Percentiles rank a stretch among this genome's conserved stretches.
These are phyloP conservation scores for Xeromyces bisporus DNA, from an alignment of 495 filamentous ascomycete species.

Conservation along the genomic window DNA sequence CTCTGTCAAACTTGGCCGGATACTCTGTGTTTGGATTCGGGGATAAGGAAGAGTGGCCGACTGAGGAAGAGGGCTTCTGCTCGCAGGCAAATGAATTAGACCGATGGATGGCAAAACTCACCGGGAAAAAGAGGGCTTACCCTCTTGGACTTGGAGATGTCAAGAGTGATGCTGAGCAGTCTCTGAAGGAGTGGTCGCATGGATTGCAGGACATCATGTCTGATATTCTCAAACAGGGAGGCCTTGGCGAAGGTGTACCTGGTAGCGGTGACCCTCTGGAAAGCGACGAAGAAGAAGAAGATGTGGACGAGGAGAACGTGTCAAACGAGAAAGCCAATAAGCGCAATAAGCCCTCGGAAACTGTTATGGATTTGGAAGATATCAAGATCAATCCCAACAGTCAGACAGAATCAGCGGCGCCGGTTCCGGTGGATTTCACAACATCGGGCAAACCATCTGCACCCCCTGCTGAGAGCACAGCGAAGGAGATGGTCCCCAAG, in stretches of 20 bases:
- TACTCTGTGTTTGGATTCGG: slow-evolving; percentile 92
- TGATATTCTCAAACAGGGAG: slow-evolving; percentile 44
- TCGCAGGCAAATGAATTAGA: slow-evolving; percentile 78
- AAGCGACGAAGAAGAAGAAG: slow-evolving; percentile 62
- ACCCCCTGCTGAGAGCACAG: slow-evolving; percentile 20
- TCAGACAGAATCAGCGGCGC: slow-evolving; percentile 16
- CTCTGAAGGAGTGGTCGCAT: slow-evolving; percentile 56
- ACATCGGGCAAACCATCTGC: slow-evolving; percentile 36
- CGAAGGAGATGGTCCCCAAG: slow-evolving; percentile 87
- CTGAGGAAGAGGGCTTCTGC: slow-evolving; percentile 78
- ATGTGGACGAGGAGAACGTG: slow-evolving; percentile 30
- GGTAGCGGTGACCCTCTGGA: slow-evolving; percentile 72
- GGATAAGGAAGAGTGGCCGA: slow-evolving; percentile 80
- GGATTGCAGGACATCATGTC: slow-evolving; percentile 57
- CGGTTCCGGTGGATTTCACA: slow-evolving; percentile 78
- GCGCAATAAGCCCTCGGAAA: slow-evolving; percentile 26
- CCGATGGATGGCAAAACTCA: slow-evolving; percentile 89
- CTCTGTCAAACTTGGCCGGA: slow-evolving; percentile 56
- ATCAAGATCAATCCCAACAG: slow-evolving; percentile 40
- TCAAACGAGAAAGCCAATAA: slow-evolving; percentile 12
- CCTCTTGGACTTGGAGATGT: slow-evolving; percentile 79
- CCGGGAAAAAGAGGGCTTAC: slow-evolving; percentile 59
- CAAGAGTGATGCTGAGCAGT: slow-evolving; percentile 46
- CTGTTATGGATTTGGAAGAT: slow-evolving; percentile 69
- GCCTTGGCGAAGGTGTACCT: slow-evolving; percentile 58